Conservation (phyloP, 2,329 filamentous ascomycete species). For the Nemania serpens region DNA sequence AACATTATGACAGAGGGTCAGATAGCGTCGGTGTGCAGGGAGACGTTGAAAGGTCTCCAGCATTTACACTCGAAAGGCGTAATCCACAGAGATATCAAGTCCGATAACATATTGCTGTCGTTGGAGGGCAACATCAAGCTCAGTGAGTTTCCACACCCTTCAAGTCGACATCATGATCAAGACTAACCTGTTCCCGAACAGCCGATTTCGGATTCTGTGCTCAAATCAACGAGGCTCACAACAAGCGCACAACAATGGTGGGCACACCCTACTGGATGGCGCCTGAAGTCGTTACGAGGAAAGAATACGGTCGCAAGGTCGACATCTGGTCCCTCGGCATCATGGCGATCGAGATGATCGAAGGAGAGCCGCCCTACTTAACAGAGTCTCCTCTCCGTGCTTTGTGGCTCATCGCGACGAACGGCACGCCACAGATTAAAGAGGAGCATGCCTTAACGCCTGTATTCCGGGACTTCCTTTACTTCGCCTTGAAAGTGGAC, state of each 20-base stretch:
- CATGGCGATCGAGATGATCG: constrained; percentile 99
- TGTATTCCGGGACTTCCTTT: constrained; percentile 88
- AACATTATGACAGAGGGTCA: constrained; percentile 99
- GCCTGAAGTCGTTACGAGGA: constrained; percentile 93
- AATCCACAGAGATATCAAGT: constrained; percentile 98
- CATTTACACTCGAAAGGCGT: constrained; percentile 97
- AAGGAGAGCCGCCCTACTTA: constrained; percentile 95
- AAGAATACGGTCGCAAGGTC: constrained; percentile 97
- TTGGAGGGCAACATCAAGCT: constrained; percentile 97
- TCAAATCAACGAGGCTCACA: constrained; percentile 95
- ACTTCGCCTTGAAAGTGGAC: constrained; percentile 93
- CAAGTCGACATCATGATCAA: not conserved
- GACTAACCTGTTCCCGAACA: constrained; percentile 44
- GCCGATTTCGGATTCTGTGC: constrained; percentile 99
- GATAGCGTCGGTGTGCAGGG: constrained; percentile 92
- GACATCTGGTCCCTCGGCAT: constrained; percentile 99
- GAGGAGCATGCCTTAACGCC: constrained; percentile 81
- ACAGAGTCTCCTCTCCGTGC: constrained; percentile 93
- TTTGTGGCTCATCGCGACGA: constrained; percentile 94
- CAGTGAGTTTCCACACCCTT: constrained; percentile 63
- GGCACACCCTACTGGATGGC: constrained; percentile 99
- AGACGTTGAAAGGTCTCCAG: constrained; percentile 89
- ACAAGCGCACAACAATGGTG: constrained; percentile 98
- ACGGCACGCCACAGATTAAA: constrained; percentile 93
- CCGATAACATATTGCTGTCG: constrained; percentile 94